phyloP scores from a whole-genome alignment of 2,329 filamentous ascomycete genomes.

The Beauveria sp. region DNA sequence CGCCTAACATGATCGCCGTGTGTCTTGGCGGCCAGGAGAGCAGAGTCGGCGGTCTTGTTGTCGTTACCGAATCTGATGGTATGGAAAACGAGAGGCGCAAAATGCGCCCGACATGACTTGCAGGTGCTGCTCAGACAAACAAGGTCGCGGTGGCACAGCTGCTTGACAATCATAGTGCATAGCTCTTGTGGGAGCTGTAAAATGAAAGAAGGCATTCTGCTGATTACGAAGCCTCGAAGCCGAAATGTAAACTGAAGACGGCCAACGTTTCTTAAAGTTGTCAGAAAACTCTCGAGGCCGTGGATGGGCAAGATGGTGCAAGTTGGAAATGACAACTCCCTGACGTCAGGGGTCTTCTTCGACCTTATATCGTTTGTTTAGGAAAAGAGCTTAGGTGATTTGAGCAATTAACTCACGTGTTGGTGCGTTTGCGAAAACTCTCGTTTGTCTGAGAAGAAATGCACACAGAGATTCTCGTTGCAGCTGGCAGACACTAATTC shows the following conservation, averaged over 20 bases:
- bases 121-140: not conserved
- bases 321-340: no score
- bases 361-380: no score
- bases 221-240: not conserved
- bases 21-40: not conserved
- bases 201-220: not conserved
- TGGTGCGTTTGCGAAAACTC: no score
- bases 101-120: not conserved
- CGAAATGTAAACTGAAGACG: not conserved
- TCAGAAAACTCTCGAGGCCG: no score
- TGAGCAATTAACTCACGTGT: no score
- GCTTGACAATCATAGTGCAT: not conserved
- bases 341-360: no score
- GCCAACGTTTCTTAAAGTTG: not conserved
- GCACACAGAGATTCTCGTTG: no score
- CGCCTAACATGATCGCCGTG: no score
- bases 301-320: no score
- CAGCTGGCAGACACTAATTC: no score
- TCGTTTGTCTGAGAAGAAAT: no score
- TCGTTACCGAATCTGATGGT: not conserved
- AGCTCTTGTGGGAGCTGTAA: not conserved
- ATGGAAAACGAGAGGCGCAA: not conserved
- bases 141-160: not conserved
- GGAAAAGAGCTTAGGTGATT: no score
- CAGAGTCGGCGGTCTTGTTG: not conserved